These are phyloP conservation scores for Chrysoporthe deuterocubensis DNA, from an alignment of 2,329 filamentous ascomycete genomes.

Conservation along the genomic window DNA sequence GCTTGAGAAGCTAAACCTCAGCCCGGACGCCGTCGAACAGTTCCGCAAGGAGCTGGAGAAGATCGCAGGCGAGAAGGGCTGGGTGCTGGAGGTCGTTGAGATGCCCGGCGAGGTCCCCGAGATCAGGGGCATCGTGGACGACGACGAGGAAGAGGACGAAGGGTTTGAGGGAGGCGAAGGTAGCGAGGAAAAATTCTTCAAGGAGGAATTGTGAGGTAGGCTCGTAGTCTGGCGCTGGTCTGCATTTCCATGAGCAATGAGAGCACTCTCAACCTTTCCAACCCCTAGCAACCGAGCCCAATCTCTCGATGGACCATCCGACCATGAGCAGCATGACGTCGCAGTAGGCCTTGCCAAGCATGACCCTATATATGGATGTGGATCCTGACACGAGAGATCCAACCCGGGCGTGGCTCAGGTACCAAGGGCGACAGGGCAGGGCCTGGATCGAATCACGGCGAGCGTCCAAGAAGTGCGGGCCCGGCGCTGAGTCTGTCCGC, in stretches of 20 bases:
- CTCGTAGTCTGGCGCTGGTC: slow-evolving; percentile 5
- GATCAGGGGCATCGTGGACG: slow-evolving; percentile 71
- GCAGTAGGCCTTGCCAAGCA: too few species aligned
- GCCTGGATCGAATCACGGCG: too few species aligned
- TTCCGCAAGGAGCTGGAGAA: slow-evolving; percentile 71
- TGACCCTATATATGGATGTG: too few species aligned
- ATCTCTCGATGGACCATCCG: too few species aligned
- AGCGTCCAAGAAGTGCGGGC: too few species aligned
- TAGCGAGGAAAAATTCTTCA: slow-evolving; percentile 56
- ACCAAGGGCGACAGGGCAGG: too few species aligned
- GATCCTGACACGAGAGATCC: too few species aligned
- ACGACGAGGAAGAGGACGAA: slow-evolving; percentile 51
- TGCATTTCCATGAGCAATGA: neutral
- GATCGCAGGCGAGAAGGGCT: slow-evolving; percentile 71
- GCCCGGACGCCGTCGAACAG: slow-evolving; percentile 68
- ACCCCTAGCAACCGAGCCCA: neutral
- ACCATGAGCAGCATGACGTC: too few species aligned
- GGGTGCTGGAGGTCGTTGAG: slow-evolving; percentile 82
- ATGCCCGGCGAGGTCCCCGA: slow-evolving; percentile 63
- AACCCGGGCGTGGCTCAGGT: too few species aligned
- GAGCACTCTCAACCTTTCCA: neutral
- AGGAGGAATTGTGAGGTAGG: slow-evolving; percentile 53
- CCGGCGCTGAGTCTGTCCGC: too few species aligned
- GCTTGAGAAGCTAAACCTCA: slow-evolving; percentile 69
- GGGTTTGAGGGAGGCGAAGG: slow-evolving; percentile 42